A percentile compares a stretch with the other conserved stretches of the same genome.
Conservation (phyloP, 2,329 filamentous ascomycete species). For the Calonectria hawksworthii region DNA sequence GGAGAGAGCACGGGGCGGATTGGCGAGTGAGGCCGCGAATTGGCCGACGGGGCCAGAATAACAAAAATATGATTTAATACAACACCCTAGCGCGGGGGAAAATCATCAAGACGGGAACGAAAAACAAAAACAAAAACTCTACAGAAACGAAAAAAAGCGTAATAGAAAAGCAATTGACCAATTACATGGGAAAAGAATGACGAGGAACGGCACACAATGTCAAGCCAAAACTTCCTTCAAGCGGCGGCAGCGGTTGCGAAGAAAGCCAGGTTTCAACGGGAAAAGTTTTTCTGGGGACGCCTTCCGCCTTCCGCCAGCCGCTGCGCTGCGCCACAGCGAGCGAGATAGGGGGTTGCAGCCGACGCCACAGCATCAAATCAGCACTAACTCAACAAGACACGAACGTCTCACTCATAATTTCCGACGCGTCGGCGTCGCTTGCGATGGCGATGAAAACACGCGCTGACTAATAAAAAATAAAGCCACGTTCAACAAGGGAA, state of each 20-base stretch:
- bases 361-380: neutral
- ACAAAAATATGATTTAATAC: neutral
- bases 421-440: neutral
- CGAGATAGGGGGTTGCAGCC: neutral
- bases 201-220: conserved; percentile 10
- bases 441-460: too few species aligned
- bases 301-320: neutral
- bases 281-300: conserved; percentile 7
- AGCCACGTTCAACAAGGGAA: neutral
- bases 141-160: neutral
- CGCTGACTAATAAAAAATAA: neutral
- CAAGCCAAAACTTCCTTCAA: neutral
- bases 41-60: neutral
- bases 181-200: conserved; percentile 42
- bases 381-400: neutral
- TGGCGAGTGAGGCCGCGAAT: conserved; percentile 1
- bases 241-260: neutral
- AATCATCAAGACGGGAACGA: neutral
- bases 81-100: neutral
- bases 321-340: neutral
- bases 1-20: neutral
- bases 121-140: neutral
- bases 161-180: conserved; percentile 9
- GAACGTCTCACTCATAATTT: neutral
- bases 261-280: conserved; percentile 7